Percentiles rank a stretch among this genome's conserved stretches.
phyloP scores from a whole-genome alignment of 371 early-diverging fungal genomes.

The Gilbertella persicaria region DNA sequence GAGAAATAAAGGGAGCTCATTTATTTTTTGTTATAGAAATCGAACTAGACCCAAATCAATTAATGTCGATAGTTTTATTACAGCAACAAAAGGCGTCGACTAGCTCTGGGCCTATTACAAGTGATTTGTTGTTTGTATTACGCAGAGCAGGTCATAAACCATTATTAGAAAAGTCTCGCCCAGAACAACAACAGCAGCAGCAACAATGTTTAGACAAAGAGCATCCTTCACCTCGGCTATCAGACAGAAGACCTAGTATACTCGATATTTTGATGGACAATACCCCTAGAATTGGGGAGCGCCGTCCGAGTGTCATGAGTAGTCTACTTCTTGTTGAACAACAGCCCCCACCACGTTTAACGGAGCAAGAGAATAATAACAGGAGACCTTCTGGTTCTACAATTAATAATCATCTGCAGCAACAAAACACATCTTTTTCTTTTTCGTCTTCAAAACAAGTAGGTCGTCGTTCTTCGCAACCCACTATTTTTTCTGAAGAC shows the following conservation, averaged over 20 bases:
- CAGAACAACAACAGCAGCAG: no score
- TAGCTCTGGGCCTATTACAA: conserved; percentile 32
- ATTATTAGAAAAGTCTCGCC: no score
- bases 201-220: conserved; percentile 9
- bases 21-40: conserved; percentile 25
- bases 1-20: conserved; percentile 1
- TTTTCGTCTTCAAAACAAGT: no score
- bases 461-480: no score
- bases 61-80: conserved; percentile 39
- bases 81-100: conserved; percentile 22
- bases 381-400: conserved; percentile 20
- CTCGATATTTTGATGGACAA: conserved; percentile 49
- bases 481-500: no score
- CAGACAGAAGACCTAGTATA: conserved; percentile 43
- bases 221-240: neutral
- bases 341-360: conserved; percentile 16
- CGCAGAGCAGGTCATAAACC: conserved; percentile 17
- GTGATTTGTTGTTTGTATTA: conserved; percentile 43
- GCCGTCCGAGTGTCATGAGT: conserved; percentile 20
- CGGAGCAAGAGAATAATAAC: conserved; percentile 15
- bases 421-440: conserved; percentile 17
- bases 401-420: conserved; percentile 3
- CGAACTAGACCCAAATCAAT: conserved; percentile 34
- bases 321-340: neutral
- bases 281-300: conserved; percentile 21